Percentiles rank a stretch among this genome's conserved stretches.
These are phyloP conservation scores for Vaccinium macrocarpon DNA, from an alignment of 148 eudicot genomes.

Conservation along the genomic window DNA sequence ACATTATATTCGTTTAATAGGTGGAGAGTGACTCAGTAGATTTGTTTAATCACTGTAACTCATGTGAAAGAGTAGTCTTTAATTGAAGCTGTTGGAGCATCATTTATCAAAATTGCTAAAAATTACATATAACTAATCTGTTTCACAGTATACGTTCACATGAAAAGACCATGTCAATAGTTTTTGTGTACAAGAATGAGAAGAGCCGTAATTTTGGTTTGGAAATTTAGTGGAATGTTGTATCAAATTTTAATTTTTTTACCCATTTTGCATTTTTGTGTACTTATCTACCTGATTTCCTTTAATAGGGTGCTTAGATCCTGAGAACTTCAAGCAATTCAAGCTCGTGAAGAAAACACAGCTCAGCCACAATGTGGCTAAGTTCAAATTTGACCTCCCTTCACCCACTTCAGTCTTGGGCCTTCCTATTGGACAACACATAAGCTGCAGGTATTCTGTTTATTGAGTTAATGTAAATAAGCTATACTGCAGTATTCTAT, in stretches of 20 bases:
- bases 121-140: background rate
- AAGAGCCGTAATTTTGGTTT: background rate
- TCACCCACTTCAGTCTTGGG: constrained; percentile 87
- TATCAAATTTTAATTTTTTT: background rate
- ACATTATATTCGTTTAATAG: background rate
- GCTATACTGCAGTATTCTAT: background rate
- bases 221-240: background rate
- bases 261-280: background rate
- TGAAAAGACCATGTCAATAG: background rate
- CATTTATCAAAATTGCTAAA: background rate
- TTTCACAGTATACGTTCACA: background rate
- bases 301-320: constrained; percentile 65
- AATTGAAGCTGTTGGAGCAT: background rate
- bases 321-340: constrained; percentile 81
- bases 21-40: background rate
- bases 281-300: background rate
- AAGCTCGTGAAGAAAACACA: constrained; percentile 73
- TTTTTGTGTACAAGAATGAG: background rate
- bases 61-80: background rate
- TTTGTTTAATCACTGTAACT: background rate
- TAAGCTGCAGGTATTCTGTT: constrained; percentile 74
- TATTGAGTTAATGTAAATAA: constrained; percentile 7
- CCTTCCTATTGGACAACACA: constrained; percentile 91
- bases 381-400: constrained; percentile 80
- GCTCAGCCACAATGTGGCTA: constrained; percentile 91